Base-by-base conservation (phyloP, 768 basidiomycete genomes). In the Antrodiella citrinella region DNA sequence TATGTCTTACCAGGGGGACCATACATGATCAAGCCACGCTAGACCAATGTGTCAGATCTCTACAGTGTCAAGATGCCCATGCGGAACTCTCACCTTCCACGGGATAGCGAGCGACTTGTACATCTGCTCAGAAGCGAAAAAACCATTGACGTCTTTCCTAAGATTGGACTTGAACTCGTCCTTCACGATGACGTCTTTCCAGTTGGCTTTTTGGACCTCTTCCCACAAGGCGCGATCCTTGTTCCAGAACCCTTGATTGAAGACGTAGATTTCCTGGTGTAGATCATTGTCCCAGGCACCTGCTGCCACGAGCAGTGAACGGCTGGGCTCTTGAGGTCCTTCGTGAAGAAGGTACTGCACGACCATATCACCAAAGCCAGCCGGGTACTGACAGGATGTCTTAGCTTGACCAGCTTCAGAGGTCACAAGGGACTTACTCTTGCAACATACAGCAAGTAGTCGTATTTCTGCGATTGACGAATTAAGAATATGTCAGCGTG, bases 1-100 rank as follows among this genome's bases (percentile, higher is more conserved):
- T 4, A 35, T 7, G 15, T 35, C 45, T 49, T 55, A 73, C 84
- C 84, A 57, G 86, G 85, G n/a, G 88, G 84, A 1, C 91, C 91
- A 53, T 83, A 73, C 75, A 92, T 74, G 60, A 92, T 89, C 53
- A 91, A 63, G 23, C 89, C 90, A 51, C 89, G 81, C 84, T 91
- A 52, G 13, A 50, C 21, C 24, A 43, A 5, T 52, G 35, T 38
- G 23, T 42, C 21, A 11, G 30, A 4, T 26, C 18, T n/a, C n/a
- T n/a, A n/a, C n/a, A n/a, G n/a, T 10, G 18, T 10, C 10, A 38
- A 10, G 35, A 38, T 18, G 18, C 18, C 35, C 10, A 38, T 18
- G 18, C 35, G 18, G 35, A 38, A 18, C 35, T 18, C 10, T 35
- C 55, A 82, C 84, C 78, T 90, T 92, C 90, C 90, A 92, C 1